phyloP scores from a whole-genome alignment of 208 protist species.

The Wallacemonas rigidus region DNA sequence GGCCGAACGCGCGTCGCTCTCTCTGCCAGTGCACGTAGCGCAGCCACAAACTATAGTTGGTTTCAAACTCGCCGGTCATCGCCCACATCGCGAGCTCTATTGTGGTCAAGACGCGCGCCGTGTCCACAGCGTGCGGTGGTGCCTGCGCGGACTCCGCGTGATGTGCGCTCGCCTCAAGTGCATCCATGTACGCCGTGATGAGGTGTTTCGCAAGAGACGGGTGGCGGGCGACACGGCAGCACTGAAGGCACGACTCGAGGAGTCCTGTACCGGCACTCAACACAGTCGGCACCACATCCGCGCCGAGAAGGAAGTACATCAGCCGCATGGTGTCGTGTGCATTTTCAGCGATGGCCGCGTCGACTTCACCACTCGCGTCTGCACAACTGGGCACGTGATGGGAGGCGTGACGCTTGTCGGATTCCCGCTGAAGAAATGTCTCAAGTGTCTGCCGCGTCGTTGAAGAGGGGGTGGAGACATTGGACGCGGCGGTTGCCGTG shows the following conservation, averaged over 20 bases:
- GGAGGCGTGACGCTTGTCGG: not conserved
- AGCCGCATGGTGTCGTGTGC: not conserved
- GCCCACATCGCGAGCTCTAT: conserved; percentile 2
- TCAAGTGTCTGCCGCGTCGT: not conserved
- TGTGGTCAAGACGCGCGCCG: not conserved
- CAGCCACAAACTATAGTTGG: conserved; percentile 12
- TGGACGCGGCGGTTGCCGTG: not conserved
- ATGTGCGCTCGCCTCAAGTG: not conserved
- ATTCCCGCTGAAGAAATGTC: not conserved
- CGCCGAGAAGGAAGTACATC: not conserved
- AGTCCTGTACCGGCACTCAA: not conserved
- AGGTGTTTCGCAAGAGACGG: not conserved
- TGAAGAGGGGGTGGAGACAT: conserved; percentile 5
- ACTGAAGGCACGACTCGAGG: not conserved
- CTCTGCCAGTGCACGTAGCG: conserved; percentile 5
- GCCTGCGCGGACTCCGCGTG: not conserved
- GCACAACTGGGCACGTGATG: not conserved
- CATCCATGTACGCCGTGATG: not conserved
- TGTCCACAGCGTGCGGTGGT: not conserved
- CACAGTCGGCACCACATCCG: not conserved
- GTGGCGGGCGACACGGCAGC: not conserved
- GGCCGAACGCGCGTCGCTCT: too few relatives aligned
- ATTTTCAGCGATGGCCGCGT: not conserved
- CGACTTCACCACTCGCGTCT: not conserved
- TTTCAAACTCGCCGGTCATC: not conserved